Evolutionary conservation across 1,284 basidiomycete species (phyloP), one percentile per base, ranked within the genome.

Genomic region (Puccinia hordei): DNA sequence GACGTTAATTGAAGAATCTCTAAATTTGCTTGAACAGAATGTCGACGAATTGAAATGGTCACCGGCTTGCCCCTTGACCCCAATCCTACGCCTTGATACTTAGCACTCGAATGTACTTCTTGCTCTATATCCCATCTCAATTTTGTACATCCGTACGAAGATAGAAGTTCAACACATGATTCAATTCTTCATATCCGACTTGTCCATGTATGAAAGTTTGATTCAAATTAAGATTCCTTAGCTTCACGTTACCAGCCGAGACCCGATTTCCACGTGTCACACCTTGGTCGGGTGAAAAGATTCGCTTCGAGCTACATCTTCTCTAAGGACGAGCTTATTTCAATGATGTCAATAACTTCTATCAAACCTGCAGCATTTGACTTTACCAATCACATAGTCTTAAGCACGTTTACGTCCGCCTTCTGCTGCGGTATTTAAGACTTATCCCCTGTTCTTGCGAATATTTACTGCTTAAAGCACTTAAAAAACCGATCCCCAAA

Each of bases 31-130:
- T 30, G 49, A 71, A 46, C 22, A 75, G 73, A 75, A 59, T 75
- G 73, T 44, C 73, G 73, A 44, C 46, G 73, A 35, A 75, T 75
- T 27, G 73, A 75, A 75, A 63, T 63, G 44, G 73, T 75, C 19
- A 49, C 73, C 10, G 73, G 73, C 33, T 30, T 75, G 57, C 55
- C 35, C 38, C 73, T 71, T 51, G 30, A 71, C n/a, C 41, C 68
- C 44, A 71, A 46, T 12, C 44, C 68, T 53, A 46, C 63, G 5
- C 63, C 19, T 46, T 66, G 63, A 66, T 41, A 17, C 63, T 66
- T 27, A 59, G 10, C 24, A 33, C 30, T 59, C n/a, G 24, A 59
- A 59, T 59, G 57, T 59, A 59, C 27, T 33, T 59, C 57, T 59
- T 27, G 57, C 30, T 59, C 13, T 59, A 59, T 33, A 59, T 59